Conservation (phyloP, 345 rosid species). For the Ricinus communis region DNA sequence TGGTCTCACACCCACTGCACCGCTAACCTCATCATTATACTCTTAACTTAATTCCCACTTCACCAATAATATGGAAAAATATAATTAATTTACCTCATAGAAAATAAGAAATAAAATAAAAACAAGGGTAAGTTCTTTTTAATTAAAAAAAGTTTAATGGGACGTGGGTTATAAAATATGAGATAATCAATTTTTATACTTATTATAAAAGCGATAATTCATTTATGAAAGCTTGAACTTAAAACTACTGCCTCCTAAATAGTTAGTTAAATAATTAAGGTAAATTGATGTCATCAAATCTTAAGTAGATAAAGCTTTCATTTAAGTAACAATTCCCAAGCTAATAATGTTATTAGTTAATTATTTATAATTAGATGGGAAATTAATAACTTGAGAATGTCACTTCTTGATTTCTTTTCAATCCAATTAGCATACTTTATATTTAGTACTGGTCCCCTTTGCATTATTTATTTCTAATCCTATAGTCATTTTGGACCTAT, state of each 20-base stretch:
- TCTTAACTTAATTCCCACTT: constrained; percentile 35
- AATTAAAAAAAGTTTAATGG: too few relatives aligned
- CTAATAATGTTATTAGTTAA: neutral
- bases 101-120: too few relatives aligned
- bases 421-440: neutral
- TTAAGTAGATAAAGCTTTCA: too few relatives aligned
- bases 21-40: constrained; percentile 24
- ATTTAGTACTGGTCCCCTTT: constrained; percentile 22
- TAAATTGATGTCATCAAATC: neutral
- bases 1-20: constrained; percentile 17
- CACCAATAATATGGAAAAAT: constrained; percentile 17
- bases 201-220: too few relatives aligned
- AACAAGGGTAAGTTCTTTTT: too few relatives aligned
- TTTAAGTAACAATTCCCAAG: neutral
- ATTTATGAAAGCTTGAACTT: too few relatives aligned
- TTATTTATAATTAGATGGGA: neutral
- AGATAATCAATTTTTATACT: too few relatives aligned
- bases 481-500: constrained; percentile 32
- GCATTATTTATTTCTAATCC: neutral
- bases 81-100: too few relatives aligned
- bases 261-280: constrained; percentile 6
- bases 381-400: constrained; percentile 17
- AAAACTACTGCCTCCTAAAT: too few relatives aligned
- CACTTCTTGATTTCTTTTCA: constrained; percentile 1
- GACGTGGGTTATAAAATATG: too few relatives aligned